phyloP scores from a whole-genome alignment of 139 green algal species.

The Asterochloris sp. region DNA sequence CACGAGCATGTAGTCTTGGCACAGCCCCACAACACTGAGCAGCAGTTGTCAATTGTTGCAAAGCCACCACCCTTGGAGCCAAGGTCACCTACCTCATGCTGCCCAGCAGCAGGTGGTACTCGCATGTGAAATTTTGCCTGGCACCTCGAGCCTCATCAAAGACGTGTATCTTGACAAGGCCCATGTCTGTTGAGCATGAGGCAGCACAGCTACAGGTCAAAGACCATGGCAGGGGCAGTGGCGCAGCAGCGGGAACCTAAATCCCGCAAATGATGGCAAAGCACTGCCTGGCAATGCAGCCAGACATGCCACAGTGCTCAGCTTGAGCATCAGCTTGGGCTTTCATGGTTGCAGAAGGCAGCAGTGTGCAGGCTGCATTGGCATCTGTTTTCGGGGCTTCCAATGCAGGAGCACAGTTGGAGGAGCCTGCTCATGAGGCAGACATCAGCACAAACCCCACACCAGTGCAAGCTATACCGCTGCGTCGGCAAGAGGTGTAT shows the following conservation, averaged over 20 bases:
- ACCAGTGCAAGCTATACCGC: too few species aligned
- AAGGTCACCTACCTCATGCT: background rate
- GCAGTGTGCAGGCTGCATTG: background rate
- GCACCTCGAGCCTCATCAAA: constrained; percentile 12
- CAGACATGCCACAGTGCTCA: too few species aligned
- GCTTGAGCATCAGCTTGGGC: too few species aligned
- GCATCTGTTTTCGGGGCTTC: background rate
- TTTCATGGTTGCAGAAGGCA: too few species aligned
- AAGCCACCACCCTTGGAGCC: background rate
- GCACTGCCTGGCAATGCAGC: too few species aligned
- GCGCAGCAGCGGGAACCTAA: background rate
- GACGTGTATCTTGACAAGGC: constrained; percentile 11
- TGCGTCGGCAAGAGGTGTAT: too few species aligned
- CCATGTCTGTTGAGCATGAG: background rate
- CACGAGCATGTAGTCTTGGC: too few species aligned
- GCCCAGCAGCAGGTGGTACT: background rate
- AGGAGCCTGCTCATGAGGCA: too few species aligned
- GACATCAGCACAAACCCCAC: too few species aligned
- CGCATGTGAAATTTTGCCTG: constrained; percentile 8
- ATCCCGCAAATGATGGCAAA: background rate
- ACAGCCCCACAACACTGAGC: too few species aligned
- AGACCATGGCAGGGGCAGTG: background rate
- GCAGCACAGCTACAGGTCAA: background rate
- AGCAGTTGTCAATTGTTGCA: too few species aligned
- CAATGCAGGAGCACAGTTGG: background rate